Conservation (phyloP, 148 eudicot species). For the Fagopyrum esculentum region DNA sequence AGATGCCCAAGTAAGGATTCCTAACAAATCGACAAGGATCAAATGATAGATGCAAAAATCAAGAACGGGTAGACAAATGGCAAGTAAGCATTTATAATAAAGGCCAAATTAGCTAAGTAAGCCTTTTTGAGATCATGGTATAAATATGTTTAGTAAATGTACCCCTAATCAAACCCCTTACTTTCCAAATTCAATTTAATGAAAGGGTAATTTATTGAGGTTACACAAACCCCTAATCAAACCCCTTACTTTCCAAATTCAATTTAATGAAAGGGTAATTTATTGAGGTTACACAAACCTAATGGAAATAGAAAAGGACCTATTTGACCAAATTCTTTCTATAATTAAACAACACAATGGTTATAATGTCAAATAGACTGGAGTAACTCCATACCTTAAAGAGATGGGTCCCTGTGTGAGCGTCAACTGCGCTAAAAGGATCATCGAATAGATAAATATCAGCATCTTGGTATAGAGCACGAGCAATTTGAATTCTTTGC, state of each 20-base stretch:
- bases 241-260: too few relatives aligned
- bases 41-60: neutral
- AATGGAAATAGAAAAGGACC: neutral
- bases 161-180: too few relatives aligned
- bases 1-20: constrained; percentile 52
- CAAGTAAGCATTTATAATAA: neutral
- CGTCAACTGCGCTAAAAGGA: constrained; percentile 14
- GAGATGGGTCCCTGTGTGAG: constrained; percentile 16
- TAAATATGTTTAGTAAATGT: too few relatives aligned
- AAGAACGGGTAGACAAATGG: neutral
- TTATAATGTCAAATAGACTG: neutral
- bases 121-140: too few relatives aligned
- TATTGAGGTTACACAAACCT: too few relatives aligned
- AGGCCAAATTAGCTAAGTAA: too few relatives aligned
- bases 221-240: too few relatives aligned
- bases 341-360: neutral
- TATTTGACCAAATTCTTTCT: too few relatives aligned
- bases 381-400: constrained; percentile 8
- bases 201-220: too few relatives aligned
- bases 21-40: constrained; percentile 24
- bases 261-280: too few relatives aligned
- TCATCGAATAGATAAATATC: constrained; percentile 13
- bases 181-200: too few relatives aligned
- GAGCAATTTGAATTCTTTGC: constrained; percentile 13
- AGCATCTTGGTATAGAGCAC: constrained; percentile 16